Evolutionary conservation across 1,139 yeast species (phyloP).

Genomic region (Hanseniaspora gamundiae): DNA sequence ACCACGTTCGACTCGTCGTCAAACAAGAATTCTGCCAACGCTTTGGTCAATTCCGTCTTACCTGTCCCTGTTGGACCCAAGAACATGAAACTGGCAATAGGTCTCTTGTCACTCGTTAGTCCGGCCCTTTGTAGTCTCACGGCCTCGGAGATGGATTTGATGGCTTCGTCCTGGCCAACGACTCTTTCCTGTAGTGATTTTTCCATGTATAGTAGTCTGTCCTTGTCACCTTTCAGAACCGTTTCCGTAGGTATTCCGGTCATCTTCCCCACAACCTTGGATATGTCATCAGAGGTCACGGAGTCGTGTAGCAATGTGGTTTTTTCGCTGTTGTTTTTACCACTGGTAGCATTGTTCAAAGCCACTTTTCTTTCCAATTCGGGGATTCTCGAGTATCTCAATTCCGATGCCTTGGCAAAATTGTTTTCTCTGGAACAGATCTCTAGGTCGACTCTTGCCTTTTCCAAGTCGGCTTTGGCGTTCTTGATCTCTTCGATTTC

Average conservation of each 20-base stretch:
- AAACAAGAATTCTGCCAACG: conserved; percentile 81
- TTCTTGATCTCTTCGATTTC: conserved; percentile 65
- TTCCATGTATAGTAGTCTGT: conserved; percentile 81
- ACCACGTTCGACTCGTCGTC: conserved; percentile 78
- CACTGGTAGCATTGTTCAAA: conserved; percentile 26
- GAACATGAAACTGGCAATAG: conserved; percentile 92
- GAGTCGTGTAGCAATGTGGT: conserved; percentile 64
- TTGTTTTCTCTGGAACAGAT: conserved; percentile 74
- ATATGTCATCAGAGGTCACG: conserved; percentile 89
- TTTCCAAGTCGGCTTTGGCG: conserved; percentile 74
- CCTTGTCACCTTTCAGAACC: conserved; percentile 88
- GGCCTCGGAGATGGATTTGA: conserved; percentile 80
- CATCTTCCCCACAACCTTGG: conserved; percentile 81
- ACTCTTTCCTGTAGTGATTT: conserved; percentile 61
- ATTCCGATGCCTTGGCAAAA: conserved; percentile 77
- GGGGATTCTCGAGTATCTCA: conserved; percentile 82
- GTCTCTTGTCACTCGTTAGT: conserved; percentile 81
- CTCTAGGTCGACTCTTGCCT: conserved; percentile 73
- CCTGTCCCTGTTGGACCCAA: conserved; percentile 98
- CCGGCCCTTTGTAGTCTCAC: conserved; percentile 96
- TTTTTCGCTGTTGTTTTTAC: conserved; percentile 21
- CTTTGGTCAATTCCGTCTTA: conserved; percentile 87
- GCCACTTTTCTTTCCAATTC: conserved; percentile 55
- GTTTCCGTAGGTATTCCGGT: conserved; percentile 94
- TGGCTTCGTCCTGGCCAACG: conserved; percentile 93